Base-by-base conservation (phyloP, 108 stramenopile genomes). In the Epipyxis sp. region DNA sequence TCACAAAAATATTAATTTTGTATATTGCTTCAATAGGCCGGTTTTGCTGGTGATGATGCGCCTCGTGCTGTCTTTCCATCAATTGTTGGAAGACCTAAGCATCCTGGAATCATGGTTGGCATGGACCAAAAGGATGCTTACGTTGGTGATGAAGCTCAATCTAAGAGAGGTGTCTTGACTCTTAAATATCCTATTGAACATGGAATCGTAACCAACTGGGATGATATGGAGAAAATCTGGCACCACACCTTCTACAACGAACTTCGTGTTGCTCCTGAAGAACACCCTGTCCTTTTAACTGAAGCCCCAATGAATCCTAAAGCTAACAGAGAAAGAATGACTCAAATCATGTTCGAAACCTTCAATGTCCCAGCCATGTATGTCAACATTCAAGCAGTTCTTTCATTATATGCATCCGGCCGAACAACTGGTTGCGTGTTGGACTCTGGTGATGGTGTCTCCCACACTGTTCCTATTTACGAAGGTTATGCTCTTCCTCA, bases 281-380 rank as follows among this genome's bases (percentile, higher is more conserved):
- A 97, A 80, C 98, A 99, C 89, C 96, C 96, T 44, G 97, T 99
- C 65, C 92, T 99, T 40, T 88, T 99, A 61, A 99, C 98, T 39
- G 97, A 99, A 89, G 96, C 98, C 44, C 97, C 97, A 45, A 93
- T 96, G 87, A 99, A 98, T 89, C 97, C 98, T 86, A 97, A 97
- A 94, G 95, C 95, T 59, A 99, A 99, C 91, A 87, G 97, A 59
- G 98, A 99, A 85, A 91, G 96, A 78, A 99, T 97, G 96, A 98
- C 97, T 58, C 97, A 98, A 87, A 98, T 99, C 90, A 99, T 99
- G 98, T 99, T 99, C 87, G 98, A 99, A 89, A 98, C 96, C 25
- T 99, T 99, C 93, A 99, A 97, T 84, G 97, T 99, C 42, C 98
- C 98, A 40, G 98, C 97, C 77, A 98, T 98, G 97, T 99, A 99